Base-by-base conservation (phyloP, 2,329 filamentous ascomycete genomes). In the Colletotrichum truncatum region DNA sequence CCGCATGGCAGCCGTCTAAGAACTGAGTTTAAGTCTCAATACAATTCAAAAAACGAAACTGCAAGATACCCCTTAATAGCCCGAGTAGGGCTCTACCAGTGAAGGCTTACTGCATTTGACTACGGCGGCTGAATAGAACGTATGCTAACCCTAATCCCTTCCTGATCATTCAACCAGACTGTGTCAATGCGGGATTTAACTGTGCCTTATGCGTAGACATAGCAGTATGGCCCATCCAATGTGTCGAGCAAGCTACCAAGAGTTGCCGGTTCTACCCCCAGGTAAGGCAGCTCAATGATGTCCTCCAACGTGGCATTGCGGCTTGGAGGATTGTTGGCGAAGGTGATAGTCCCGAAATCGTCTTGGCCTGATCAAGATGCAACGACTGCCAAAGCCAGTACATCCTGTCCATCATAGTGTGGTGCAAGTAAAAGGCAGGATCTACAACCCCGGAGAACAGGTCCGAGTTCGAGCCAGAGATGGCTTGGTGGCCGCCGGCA, bases 391-490 rank as follows among this genome's bases (percentile, higher is more conserved):
- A 58, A 6, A 48, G 30, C 55, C 55, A 58, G 43, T 49, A 58
- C 23, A 58, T 39, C 3, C 34, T 28, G 34, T 58, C 55, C 8
- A 49, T 30, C 55, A 46, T 48, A 0, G 55, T 58, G 21, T 58
- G 55, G 11, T 58, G 55, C 14, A 51, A 43, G 16, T 58, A 58
- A 30, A 58, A 58, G 0, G 34, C 45, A 14, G 55, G 55, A 2
- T 58, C 55, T 14, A 75, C 78, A 18, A 78, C 80, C 4, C 73
- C 78, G 2, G 74, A 75, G 67, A 72, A 80, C 46, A 80, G 75
- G 48, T 81, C 78, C 4, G 74, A 74, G 34, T 78, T 80, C 2
- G 78, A 79, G 32, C 80, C 80, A 1, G 67, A 54, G 26, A 65
- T 49, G 48, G 62, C 39, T 48, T 54, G 57, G 55, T 65, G 62